phyloP scores from a whole-genome alignment of 2,329 filamentous ascomycete species.

The Akanthomyces lecanii region DNA sequence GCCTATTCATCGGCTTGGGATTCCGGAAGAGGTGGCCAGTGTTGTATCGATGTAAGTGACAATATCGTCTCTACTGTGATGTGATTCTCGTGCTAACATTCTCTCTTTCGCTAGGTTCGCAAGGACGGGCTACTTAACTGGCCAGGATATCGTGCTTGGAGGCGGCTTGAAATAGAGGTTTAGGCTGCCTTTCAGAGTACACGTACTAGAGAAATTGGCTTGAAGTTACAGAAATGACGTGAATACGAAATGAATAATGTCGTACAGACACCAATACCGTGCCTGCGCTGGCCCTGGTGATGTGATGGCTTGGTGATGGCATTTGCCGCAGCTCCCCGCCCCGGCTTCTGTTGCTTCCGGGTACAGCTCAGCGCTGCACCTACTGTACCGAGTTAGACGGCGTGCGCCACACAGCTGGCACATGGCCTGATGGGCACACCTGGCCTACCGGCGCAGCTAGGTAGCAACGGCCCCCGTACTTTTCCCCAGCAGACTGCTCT shows the following conservation, averaged over 20 bases:
- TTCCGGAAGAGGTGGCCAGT: conserved; percentile 32
- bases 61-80: neutral
- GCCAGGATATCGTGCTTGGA: conserved; percentile 26
- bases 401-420: too few species aligned
- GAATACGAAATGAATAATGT: too few species aligned
- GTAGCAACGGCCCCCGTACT: neutral
- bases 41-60: conserved; percentile 31
- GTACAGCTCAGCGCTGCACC: neutral
- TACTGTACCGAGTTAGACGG: too few species aligned
- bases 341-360: neutral
- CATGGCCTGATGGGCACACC: too few species aligned
- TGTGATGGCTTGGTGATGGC: neutral
- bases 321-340: neutral
- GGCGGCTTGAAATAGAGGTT: conserved; percentile 24
- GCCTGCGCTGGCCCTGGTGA: neutral
- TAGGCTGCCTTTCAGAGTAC: too few species aligned
- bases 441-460: neutral
- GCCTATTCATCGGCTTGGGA: conserved; percentile 32
- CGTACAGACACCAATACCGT: neutral
- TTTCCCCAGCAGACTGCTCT: neutral
- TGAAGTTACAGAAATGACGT: neutral
- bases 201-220: too few species aligned
- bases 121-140: conserved; percentile 28
- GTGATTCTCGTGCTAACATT: neutral
- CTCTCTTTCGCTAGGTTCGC: conserved; percentile 22